A percentile compares a stretch with the other conserved stretches of the same genome.
Conservation (phyloP, 805 yeast species). For the Suhomyces sp. region DNA sequence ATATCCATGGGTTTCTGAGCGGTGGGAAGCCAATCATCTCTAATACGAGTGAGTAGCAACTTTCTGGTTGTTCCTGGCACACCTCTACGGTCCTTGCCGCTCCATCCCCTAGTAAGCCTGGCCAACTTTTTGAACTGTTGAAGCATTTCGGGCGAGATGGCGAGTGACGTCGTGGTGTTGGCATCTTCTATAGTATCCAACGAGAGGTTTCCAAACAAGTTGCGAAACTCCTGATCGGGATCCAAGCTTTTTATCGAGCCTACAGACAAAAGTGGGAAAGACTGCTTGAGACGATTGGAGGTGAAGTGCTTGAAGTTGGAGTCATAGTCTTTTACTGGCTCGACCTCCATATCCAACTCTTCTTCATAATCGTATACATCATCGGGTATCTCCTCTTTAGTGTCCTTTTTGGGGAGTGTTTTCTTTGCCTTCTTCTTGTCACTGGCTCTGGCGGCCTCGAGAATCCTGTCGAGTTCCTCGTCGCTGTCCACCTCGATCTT, state of each 20-base stretch:
- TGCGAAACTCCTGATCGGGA: constrained; percentile 71
- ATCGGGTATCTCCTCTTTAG: constrained; percentile 11
- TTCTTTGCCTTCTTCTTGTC: constrained; percentile 15
- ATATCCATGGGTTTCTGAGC: constrained; percentile 55
- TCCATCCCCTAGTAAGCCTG: constrained; percentile 74
- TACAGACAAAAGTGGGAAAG: constrained; percentile 43
- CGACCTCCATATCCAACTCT: constrained; percentile 23
- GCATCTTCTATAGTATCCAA: constrained; percentile 70
- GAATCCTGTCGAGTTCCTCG: constrained; percentile 56
- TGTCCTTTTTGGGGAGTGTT: constrained; percentile 9
- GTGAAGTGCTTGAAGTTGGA: constrained; percentile 49
- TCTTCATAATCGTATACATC: constrained; percentile 17
- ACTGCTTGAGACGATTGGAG: constrained; percentile 37
- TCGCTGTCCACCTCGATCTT: constrained; percentile 37
- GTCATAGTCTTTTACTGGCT: constrained; percentile 37
- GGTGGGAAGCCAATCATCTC: constrained; percentile 81
- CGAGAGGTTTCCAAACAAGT: constrained; percentile 69
- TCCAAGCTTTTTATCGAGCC: constrained; percentile 54
- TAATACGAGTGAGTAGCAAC: constrained; percentile 63
- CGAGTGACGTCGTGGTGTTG: constrained; percentile 66
- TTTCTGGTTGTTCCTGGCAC: constrained; percentile 76
- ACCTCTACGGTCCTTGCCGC: constrained; percentile 69
- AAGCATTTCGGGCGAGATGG: constrained; percentile 65
- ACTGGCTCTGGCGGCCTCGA: constrained; percentile 39
- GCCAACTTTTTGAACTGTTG: constrained; percentile 59